Evolutionary conservation across 2,329 filamentous ascomycete genomes (phyloP).

Genomic region (Colletotrichum musae): DNA sequence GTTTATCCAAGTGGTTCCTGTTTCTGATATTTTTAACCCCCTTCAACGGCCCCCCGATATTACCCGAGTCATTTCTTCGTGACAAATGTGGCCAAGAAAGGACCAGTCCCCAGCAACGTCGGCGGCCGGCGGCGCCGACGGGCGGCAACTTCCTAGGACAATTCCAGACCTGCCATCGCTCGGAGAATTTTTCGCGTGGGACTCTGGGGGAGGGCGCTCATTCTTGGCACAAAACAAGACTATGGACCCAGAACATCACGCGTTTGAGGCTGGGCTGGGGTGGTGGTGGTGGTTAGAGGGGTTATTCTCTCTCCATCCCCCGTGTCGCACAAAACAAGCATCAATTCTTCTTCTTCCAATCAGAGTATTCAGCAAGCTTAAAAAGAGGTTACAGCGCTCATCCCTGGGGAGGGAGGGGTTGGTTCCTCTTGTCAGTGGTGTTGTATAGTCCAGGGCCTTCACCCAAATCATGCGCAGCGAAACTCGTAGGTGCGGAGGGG

Average conservation of each 20-base stretch:
- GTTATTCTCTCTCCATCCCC: background rate
- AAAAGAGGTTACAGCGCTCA: slow-evolving; percentile 9
- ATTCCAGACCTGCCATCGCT: slow-evolving; percentile 9
- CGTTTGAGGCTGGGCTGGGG: slow-evolving; percentile 22
- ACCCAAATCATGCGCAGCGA: slow-evolving; percentile 24
- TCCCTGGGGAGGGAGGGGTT: slow-evolving; percentile 3
- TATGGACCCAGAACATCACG: slow-evolving; percentile 13
- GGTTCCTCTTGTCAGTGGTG: slow-evolving; percentile 6
- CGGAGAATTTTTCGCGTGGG: slow-evolving; percentile 23
- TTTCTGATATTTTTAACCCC: slow-evolving; percentile 12
- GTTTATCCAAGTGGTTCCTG: background rate
- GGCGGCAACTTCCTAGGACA: background rate
- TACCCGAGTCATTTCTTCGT: slow-evolving; percentile 23
- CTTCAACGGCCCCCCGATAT: slow-evolving; percentile 5
- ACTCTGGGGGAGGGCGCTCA: slow-evolving; percentile 26
- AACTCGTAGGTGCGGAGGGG: slow-evolving; percentile 17
- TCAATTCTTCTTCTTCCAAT: slow-evolving; percentile 2
- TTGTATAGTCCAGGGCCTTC: slow-evolving; percentile 10
- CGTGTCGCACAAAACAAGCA: slow-evolving; percentile 2
- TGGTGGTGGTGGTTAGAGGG: too few relatives aligned
- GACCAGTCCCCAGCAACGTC: background rate
- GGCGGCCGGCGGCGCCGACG: slow-evolving; percentile 24
- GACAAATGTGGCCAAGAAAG: slow-evolving; percentile 11
- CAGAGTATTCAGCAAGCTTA: slow-evolving; percentile 20
- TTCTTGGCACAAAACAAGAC: slow-evolving; percentile 28